Base-by-base conservation (phyloP, 2,329 filamentous ascomycete species). In the Zarea fungicola region DNA sequence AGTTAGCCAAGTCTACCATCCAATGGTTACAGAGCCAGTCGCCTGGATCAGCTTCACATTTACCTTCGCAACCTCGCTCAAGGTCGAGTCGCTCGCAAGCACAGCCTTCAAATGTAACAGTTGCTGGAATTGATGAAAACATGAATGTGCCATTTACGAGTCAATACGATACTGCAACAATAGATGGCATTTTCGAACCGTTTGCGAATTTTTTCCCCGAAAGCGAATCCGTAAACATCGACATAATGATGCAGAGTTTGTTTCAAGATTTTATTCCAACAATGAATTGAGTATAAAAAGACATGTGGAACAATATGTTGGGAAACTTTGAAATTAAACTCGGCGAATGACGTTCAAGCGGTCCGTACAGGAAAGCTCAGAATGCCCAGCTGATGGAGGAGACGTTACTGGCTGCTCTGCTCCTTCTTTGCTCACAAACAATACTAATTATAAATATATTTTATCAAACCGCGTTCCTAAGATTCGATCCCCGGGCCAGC, bases 251-350 rank as follows among this genome's bases (percentile, higher is more conserved):
- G 43, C 60, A 60, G 10, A 60, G 60, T 16, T 47, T 67, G 2
- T 67, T 67, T n/a, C 63, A 67, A 18, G 65, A 65, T 25, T 65
- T 66, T 14, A 67, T 67, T n/a, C 63, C 64, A 2, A 58, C 60
- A 5, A 22, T 36, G 42, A 1, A 26, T 26, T n/a, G 19, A 23
- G 19, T 34, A 34, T 14, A 5, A 32, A 16, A 32, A 32, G n/a
- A n/a, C n/a, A n/a, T n/a, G n/a, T n/a, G n/a, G n/a, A n/a, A n/a
- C n/a, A n/a, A n/a, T n/a, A n/a, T n/a, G n/a, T n/a, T n/a, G n/a
- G n/a, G n/a, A n/a, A n/a, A n/a, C n/a, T n/a, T n/a, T n/a, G n/a
- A n/a, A n/a, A n/a, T n/a, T n/a, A n/a, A n/a, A n/a, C n/a, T n/a
- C n/a, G n/a, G n/a, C n/a, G n/a, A n/a, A n/a, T n/a, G n/a, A n/a